A percentile compares a stretch with the other conserved stretches of the same genome.
These are phyloP conservation scores for Globisporangium spiculum DNA, from an alignment of 352 stramenopile genomes.

Conservation along the genomic window DNA sequence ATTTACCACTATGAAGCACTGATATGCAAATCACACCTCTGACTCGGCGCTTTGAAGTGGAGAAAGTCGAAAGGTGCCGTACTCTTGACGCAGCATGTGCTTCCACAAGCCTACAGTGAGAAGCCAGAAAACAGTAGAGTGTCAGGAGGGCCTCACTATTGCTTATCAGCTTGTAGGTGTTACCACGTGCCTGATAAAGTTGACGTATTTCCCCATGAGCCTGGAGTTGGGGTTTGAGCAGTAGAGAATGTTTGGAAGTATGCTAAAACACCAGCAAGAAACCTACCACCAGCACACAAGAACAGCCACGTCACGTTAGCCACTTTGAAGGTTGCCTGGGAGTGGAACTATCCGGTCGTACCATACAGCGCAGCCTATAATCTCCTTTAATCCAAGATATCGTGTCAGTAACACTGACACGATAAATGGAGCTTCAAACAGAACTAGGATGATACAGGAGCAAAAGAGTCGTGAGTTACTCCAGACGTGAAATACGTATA, in stretches of 20 bases:
- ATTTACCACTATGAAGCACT: background rate
- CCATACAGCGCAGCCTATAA: conserved; percentile 25
- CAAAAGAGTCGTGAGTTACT: background rate
- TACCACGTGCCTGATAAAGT: conserved; percentile 45
- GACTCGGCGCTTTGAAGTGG: conserved; percentile 37
- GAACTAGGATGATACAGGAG: conserved; percentile 31
- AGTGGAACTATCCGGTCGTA: conserved; percentile 6
- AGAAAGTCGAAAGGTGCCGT: conserved; percentile 91
- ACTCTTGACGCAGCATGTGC: conserved; percentile 87
- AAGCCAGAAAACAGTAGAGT: background rate
- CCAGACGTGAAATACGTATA: background rate
- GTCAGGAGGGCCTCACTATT: background rate
- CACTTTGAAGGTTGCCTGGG: too few relatives aligned
- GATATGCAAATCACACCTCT: conserved; percentile 22
- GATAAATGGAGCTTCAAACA: conserved; percentile 86
- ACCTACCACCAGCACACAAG: conserved; percentile 21
- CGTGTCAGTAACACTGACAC: conserved; percentile 42
- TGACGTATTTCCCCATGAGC: conserved; percentile 91
- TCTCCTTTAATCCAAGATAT: conserved; percentile 19
- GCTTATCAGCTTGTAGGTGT: background rate
- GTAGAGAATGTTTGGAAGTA: conserved; percentile 34
- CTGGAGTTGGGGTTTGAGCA: conserved; percentile 32
- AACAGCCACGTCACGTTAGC: background rate
- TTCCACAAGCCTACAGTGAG: conserved; percentile 24
- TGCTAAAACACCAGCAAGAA: conserved; percentile 29